Evolutionary conservation across 1,139 yeast genomes (phyloP).

Genomic region (Pichia sp.): DNA sequence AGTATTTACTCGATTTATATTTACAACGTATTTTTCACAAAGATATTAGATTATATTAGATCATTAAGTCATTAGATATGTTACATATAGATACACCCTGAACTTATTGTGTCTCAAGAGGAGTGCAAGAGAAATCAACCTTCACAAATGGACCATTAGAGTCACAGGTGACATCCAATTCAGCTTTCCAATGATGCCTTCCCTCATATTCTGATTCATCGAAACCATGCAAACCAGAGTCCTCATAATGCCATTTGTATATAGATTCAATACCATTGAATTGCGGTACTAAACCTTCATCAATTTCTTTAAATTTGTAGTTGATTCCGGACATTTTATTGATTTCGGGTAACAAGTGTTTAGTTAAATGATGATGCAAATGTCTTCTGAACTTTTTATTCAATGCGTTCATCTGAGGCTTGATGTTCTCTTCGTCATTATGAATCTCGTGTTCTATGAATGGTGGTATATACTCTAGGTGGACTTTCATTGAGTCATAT

Average conservation of each 20-base stretch:
- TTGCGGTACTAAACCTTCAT: conserved; percentile 33
- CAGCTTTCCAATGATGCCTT: conserved; percentile 49
- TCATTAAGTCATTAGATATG: background rate
- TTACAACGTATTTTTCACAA: too few species aligned
- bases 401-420: conserved; percentile 65
- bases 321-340: conserved; percentile 48
- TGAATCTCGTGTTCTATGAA: conserved; percentile 61
- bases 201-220: conserved; percentile 36
- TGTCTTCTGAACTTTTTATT: conserved; percentile 67
- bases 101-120: too few species aligned
- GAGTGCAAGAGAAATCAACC: conserved; percentile 35
- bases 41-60: too few species aligned
- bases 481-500: conserved; percentile 60
- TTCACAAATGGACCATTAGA: conserved; percentile 48
- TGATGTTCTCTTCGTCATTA: conserved; percentile 62
- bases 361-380: conserved; percentile 66
- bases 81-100: too few species aligned
- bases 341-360: conserved; percentile 62
- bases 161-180: conserved; percentile 45
- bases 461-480: conserved; percentile 62
- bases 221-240: conserved; percentile 47
- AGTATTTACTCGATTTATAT: too few species aligned
- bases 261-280: conserved; percentile 23
- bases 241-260: conserved; percentile 42
- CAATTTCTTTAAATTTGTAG: conserved; percentile 26